phyloP scores from a whole-genome alignment of 768 basidiomycete species.

The Galerina marginata region DNA sequence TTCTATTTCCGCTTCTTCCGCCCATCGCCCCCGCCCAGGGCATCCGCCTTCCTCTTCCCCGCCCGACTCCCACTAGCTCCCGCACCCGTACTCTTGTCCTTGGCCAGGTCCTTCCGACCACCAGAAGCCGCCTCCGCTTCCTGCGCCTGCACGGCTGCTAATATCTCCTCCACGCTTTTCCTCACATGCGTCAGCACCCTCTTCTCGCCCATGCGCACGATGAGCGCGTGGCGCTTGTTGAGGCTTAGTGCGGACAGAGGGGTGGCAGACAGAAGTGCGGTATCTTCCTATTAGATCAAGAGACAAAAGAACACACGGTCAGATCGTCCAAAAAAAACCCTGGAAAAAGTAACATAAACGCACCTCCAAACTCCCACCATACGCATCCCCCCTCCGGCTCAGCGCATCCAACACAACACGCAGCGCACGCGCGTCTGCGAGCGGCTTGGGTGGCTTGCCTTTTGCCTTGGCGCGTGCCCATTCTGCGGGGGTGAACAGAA shows the following conservation, averaged over 20 bases:
- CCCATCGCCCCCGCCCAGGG: slow-evolving; percentile 6
- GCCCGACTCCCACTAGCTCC: slow-evolving; percentile 5
- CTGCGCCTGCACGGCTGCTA: not conserved
- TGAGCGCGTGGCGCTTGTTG: slow-evolving; percentile 64
- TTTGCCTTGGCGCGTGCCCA: slow-evolving; percentile 67
- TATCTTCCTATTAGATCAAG: slow-evolving; percentile 2
- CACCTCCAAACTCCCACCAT: slow-evolving; percentile 27
- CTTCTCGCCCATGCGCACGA: slow-evolving; percentile 85
- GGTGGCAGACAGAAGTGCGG: no score
- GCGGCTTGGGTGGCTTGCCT: slow-evolving; percentile 78
- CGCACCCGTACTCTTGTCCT: slow-evolving; percentile 10
- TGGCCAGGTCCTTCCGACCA: not conserved
- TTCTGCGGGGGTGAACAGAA: slow-evolving; percentile 52
- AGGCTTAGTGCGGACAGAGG: slow-evolving; percentile 28
- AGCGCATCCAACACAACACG: slow-evolving; percentile 55
- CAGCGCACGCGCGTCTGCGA: slow-evolving; percentile 53
- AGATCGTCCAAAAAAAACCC: not conserved
- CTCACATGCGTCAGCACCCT: slow-evolving; percentile 50
- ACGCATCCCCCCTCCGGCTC: slow-evolving; percentile 53
- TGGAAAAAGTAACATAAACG: not conserved
- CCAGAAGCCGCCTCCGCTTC: slow-evolving; percentile 2
- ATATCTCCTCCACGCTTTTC: not conserved
- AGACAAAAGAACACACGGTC: not conserved
- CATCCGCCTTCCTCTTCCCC: slow-evolving; percentile 15
- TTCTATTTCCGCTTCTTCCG: slow-evolving; percentile 8